phyloP scores from a whole-genome alignment of 352 stramenopile species.

The Globisporangium radiosum region DNA sequence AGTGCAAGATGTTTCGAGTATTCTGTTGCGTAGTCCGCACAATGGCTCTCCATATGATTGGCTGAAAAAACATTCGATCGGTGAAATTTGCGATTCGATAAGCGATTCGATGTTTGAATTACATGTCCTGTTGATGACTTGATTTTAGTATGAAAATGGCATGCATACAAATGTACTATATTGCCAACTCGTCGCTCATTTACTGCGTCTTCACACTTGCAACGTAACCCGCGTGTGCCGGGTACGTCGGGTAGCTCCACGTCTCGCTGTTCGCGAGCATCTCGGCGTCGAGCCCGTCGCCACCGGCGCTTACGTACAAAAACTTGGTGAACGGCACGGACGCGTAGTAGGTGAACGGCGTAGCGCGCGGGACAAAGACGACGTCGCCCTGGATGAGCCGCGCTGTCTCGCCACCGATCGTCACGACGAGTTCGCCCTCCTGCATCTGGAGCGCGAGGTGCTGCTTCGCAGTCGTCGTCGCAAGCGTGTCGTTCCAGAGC shows the following conservation, averaged over 20 bases:
- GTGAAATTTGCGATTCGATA: no score
- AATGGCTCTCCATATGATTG: no score
- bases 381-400: constrained; percentile 46
- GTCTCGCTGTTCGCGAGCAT: constrained; percentile 35
- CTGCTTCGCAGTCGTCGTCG: constrained; percentile 35
- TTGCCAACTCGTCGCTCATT: neutral
- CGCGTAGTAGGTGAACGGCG: constrained; percentile 43
- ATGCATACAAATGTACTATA: neutral
- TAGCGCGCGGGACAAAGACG: constrained; percentile 34
- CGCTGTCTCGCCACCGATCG: constrained; percentile 26
- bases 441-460: constrained; percentile 42
- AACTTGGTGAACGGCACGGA: constrained; percentile 50
- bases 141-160: no score
- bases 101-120: no score
- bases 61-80: no score
- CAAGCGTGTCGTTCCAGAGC: constrained; percentile 31
- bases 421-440: constrained; percentile 39
- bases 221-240: constrained; percentile 28
- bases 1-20: no score
- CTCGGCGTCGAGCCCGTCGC: constrained; percentile 37
- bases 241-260: constrained; percentile 42
- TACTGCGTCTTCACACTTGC: constrained; percentile 4
- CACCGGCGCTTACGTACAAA: constrained; percentile 41
- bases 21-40: no score
- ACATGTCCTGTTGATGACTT: no score